Conservation (phyloP, 768 basidiomycete genomes). For the Lactarius tabidus region DNA sequence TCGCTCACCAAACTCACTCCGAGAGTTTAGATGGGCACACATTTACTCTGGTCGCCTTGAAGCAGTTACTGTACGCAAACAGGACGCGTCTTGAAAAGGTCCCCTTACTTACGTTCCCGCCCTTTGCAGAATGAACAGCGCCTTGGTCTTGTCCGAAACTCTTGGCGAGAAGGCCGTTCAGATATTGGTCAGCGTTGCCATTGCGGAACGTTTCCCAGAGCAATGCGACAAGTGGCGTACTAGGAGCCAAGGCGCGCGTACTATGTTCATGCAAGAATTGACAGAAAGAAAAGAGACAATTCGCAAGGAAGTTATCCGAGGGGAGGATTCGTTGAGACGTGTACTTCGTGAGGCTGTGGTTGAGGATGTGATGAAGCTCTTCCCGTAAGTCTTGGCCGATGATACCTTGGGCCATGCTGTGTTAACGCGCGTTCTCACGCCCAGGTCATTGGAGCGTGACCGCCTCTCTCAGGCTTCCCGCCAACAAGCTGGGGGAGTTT, state of each 20-base stretch:
- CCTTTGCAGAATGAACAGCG: slow-evolving; percentile 4
- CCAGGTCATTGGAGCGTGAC: slow-evolving; percentile 12
- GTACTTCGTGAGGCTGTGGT: slow-evolving; percentile 5
- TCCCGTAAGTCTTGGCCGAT: slow-evolving; percentile 7
- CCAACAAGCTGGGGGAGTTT: not conserved
- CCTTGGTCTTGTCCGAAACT: slow-evolving; percentile 3
- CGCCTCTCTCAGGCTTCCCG: not conserved
- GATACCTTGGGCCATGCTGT: not conserved
- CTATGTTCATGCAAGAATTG: not conserved
- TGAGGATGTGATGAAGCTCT: slow-evolving; percentile 4
- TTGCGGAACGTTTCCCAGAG: slow-evolving; percentile 6
- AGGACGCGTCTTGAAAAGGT: too few relatives aligned
- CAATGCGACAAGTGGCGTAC: slow-evolving; percentile 1
- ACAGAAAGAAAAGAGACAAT: not conserved
- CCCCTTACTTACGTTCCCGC: not conserved
- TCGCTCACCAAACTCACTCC: not conserved
- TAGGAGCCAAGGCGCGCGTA: not conserved
- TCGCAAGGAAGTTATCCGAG: not conserved
- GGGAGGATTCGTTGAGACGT: slow-evolving; percentile 1
- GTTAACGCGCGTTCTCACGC: not conserved
- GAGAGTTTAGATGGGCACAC: not conserved
- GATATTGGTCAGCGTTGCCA: not conserved
- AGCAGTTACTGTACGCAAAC: slow-evolving; percentile 6
- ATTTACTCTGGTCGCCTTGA: not conserved
- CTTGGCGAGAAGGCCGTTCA: slow-evolving; percentile 8